A percentile compares a stretch with the other conserved stretches of the same genome.
Evolutionary conservation across 805 yeast genomes (phyloP).

Genomic region (Nakazawaea holstii): DNA sequence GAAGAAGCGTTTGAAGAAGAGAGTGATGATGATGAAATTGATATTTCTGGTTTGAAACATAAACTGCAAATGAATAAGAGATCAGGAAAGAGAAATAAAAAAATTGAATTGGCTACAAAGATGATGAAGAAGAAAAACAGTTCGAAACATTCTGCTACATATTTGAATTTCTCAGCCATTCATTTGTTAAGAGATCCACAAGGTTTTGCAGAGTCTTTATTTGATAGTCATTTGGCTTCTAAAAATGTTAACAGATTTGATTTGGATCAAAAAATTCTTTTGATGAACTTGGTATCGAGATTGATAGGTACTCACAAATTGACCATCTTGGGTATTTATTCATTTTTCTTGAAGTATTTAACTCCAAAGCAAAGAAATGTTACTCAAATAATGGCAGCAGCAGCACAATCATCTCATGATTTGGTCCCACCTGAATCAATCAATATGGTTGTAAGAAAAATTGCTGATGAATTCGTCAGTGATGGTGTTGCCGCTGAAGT

Average conservation of each 20-base stretch:
- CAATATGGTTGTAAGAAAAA: slow-evolving; percentile 73
- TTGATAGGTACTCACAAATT: slow-evolving; percentile 92
- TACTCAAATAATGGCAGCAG: slow-evolving; percentile 93
- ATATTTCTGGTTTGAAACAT: slow-evolving; percentile 70
- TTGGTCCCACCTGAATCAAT: slow-evolving; percentile 94
- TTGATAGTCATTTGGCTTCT: slow-evolving; percentile 63
- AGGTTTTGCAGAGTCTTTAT: slow-evolving; percentile 88
- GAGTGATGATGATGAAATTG: slow-evolving; percentile 63
- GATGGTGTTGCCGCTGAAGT: slow-evolving; percentile 98
- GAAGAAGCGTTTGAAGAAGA: slow-evolving; percentile 77
- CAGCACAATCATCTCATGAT: slow-evolving; percentile 96
- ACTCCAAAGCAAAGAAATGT: slow-evolving; percentile 94
- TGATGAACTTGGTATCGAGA: slow-evolving; percentile 84
- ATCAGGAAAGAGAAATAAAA: slow-evolving; percentile 72
- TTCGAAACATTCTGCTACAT: slow-evolving; percentile 55
- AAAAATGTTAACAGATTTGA: slow-evolving; percentile 66
- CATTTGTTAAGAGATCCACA: slow-evolving; percentile 96
- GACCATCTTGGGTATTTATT: slow-evolving; percentile 83
- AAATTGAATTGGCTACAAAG: slow-evolving; percentile 54
- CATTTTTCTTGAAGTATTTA: slow-evolving; percentile 81
- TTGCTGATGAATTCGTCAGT: slow-evolving; percentile 95
- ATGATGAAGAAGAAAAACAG: slow-evolving; percentile 58
- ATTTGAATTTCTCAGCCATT: slow-evolving; percentile 88
- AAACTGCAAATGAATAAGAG: slow-evolving; percentile 81
- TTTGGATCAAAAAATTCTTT: slow-evolving; percentile 82